Evolutionary conservation across 805 yeast genomes (phyloP), one percentile per base, ranked within the genome.

Genomic region (Ogataea haglerorum): DNA sequence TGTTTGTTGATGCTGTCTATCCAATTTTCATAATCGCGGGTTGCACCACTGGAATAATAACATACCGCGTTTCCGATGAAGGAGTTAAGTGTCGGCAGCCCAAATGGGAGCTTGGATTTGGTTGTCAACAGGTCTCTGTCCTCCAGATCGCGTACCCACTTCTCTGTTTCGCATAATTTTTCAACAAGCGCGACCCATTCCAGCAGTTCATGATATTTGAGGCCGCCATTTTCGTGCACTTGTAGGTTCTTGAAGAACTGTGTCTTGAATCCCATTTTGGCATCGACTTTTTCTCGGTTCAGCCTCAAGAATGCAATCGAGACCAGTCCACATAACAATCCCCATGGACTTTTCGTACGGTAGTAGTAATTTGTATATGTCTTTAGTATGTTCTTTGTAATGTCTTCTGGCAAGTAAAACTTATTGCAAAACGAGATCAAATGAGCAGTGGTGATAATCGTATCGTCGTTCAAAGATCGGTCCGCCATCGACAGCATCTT

Each of bases 291-390:
- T 16, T 66, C 66, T 41, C 73, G 70, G 56, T 80, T 78, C 23
- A 82, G 67, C 12, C 79, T 67, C 14, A 69, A 63, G 40, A 77
- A 78, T 10, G 82, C 80, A 14, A 81, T 73, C 25, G 81, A 67
- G 1, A 82, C 69, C 46, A 84, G 55, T 0, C 90, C 90, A 56
- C 85, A 80, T 3, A 83, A 75, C 16, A 84, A 57, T 6, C 79
- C 77, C 88, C 89, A 83, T 28, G 80, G 82, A 43, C 75, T 78
- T 25, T 73, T 73, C 28, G 81, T 72, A 47, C 77, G 76, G 31
- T 71, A 69, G 34, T 72, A 68, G 52, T 77, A 76, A 3, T 66
- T 58, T 28, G 69, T 61, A 48, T 72, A 82, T 1, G 79, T 72
- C 29, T 69, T 71, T 8, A 81, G 44, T 33, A 84, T 66, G 25